Conservation (phyloP, 805 yeast genomes). For the Candida dendrica region DNA sequence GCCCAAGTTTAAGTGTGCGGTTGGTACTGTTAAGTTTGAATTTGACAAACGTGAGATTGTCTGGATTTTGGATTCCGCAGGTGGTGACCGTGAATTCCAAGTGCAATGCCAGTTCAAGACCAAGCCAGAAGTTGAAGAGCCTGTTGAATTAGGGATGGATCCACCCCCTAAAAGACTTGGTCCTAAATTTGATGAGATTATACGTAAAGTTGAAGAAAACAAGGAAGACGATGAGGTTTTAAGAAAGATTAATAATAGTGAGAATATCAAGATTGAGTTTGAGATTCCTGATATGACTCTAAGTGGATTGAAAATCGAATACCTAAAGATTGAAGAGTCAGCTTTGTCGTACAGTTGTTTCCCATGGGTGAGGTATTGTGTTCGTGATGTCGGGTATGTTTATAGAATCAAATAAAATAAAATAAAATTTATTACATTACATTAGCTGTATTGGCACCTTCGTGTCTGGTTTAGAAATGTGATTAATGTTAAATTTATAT, state of each 20-base stretch:
- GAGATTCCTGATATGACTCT: slow-evolving; percentile 58
- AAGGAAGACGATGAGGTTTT: slow-evolving; percentile 22
- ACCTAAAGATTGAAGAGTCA: slow-evolving; percentile 54
- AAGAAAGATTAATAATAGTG: slow-evolving; percentile 2
- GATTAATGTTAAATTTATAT: no score
- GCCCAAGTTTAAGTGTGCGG: slow-evolving; percentile 62
- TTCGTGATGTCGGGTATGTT: slow-evolving; percentile 30
- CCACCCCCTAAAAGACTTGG: slow-evolving; percentile 17
- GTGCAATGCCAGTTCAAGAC: slow-evolving; percentile 48
- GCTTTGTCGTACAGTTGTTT: slow-evolving; percentile 57
- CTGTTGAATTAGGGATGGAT: slow-evolving; percentile 17
- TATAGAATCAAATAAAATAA: slow-evolving; percentile 12
- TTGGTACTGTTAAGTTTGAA: slow-evolving; percentile 66
- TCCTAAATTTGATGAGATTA: slow-evolving; percentile 17
- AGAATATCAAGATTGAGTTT: slow-evolving; percentile 44
- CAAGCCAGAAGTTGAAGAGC: slow-evolving; percentile 17
- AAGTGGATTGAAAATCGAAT: slow-evolving; percentile 61
- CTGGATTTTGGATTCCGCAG: slow-evolving; percentile 66
- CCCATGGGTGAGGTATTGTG: slow-evolving; percentile 71
- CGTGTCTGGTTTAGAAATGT: no score
- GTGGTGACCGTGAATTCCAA: slow-evolving; percentile 47
- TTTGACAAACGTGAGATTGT: slow-evolving; percentile 61
- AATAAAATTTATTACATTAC: neutral
- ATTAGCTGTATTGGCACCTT: no score
- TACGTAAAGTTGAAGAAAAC: slow-evolving; percentile 9